phyloP scores from a whole-genome alignment of 2,329 filamentous ascomycete genomes.

The Hypomyces rosellus region DNA sequence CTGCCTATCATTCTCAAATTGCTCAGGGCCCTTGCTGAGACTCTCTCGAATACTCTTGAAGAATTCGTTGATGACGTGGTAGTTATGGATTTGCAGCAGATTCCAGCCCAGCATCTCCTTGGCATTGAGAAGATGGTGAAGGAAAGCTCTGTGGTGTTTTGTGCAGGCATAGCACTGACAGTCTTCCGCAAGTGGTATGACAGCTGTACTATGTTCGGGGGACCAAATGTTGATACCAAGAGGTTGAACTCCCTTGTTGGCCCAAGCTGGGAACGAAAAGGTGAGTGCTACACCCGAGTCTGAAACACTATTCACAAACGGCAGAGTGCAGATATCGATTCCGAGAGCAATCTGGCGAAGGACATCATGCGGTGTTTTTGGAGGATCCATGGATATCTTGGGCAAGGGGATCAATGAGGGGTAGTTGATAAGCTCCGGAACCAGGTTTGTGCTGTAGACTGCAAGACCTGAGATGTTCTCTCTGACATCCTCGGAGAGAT shows the following conservation, averaged over 20 bases:
- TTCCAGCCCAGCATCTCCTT: constrained; percentile 98
- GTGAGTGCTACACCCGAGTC: constrained; percentile 80
- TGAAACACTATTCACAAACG: constrained; percentile 67
- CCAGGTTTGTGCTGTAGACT: constrained; percentile 66
- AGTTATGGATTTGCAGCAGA: constrained; percentile 87
- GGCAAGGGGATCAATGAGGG: constrained; percentile 55
- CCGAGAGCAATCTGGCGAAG: constrained; percentile 71
- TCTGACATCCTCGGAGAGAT: constrained; percentile 58
- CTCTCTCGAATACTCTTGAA: constrained; percentile 63
- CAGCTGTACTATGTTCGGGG: constrained; percentile 51
- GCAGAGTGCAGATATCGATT: constrained; percentile 71
- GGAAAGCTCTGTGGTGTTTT: constrained; percentile 76
- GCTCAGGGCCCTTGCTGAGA: constrained; percentile 48
- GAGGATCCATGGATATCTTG: constrained; percentile 66
- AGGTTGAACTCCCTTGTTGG: constrained; percentile 27
- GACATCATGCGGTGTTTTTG: constrained; percentile 66
- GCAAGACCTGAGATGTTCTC: constrained; percentile 61
- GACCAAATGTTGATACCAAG: constrained; percentile 79
- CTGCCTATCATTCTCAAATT: constrained; percentile 50
- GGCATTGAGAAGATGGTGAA: constrained; percentile 80
- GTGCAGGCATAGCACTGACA: constrained; percentile 82
- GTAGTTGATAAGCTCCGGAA: constrained; percentile 57
- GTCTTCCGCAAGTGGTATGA: constrained; percentile 52
- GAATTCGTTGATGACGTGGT: constrained; percentile 64
- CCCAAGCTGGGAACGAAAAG: constrained; percentile 61